Conservation (phyloP, 2,329 filamentous ascomycete species). For the Rutstroemia sp. region DNA sequence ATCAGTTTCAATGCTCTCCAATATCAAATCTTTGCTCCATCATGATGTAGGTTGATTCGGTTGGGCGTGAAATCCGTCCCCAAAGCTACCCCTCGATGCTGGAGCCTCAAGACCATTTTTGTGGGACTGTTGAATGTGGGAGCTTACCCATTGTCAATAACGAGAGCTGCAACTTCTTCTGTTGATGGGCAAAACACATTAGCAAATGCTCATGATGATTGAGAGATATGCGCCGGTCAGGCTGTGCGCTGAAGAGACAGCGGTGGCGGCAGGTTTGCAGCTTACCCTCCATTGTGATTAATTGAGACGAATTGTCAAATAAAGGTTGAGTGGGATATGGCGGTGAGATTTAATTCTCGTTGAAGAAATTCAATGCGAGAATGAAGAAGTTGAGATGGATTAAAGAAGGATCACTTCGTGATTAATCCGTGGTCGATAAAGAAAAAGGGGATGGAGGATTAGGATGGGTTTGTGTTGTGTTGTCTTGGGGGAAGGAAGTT, state of each 20-base stretch:
- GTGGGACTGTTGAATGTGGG: constrained; percentile 27
- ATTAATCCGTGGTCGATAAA: constrained; percentile 10
- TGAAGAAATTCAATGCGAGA: not conserved
- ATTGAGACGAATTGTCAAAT: constrained; percentile 30
- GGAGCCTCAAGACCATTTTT: constrained; percentile 8
- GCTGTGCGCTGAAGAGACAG: not conserved
- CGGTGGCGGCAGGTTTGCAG: constrained; percentile 7
- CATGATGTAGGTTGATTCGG: constrained; percentile 10
- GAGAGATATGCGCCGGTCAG: constrained; percentile 16
- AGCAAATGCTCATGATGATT: constrained; percentile 18
- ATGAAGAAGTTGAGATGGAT: not conserved
- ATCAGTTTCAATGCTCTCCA: constrained; percentile 18
- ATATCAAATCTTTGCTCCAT: constrained; percentile 6
- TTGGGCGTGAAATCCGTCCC: constrained; percentile 1
- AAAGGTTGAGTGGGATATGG: constrained; percentile 6
- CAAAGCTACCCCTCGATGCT: constrained; percentile 19
- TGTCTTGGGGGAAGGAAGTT: constrained; percentile 4
- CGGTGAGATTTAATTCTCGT: constrained; percentile 6
- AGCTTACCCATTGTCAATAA: constrained; percentile 99
- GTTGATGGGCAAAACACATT: constrained; percentile 31
- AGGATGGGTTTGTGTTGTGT: not conserved
- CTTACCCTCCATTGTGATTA: constrained; percentile 35
- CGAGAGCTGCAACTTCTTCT: constrained; percentile 99
- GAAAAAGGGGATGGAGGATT: constrained; percentile 6
- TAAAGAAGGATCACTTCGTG: constrained; percentile 7